Conservation (phyloP, 1,139 yeast genomes). For the Scheffersomyces insectosa region DNA sequence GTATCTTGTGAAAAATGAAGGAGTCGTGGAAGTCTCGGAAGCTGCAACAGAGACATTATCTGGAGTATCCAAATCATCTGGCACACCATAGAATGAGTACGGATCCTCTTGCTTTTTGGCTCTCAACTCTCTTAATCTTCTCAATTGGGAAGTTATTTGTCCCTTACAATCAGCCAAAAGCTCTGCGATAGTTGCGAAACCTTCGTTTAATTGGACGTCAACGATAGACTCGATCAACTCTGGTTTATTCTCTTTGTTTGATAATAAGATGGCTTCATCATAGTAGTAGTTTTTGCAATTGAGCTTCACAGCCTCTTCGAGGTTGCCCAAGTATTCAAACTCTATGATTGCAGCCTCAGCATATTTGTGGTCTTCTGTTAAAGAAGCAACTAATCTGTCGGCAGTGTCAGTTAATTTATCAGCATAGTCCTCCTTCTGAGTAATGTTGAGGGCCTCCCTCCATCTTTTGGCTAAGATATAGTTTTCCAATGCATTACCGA, state of each 20-base stretch:
- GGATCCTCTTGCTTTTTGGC: conserved; percentile 83
- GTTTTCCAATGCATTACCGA: conserved; percentile 63
- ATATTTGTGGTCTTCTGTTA: conserved; percentile 72
- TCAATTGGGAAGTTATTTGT: conserved; percentile 81
- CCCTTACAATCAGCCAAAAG: conserved; percentile 87
- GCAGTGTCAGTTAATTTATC: conserved; percentile 46
- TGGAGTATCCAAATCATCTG: conserved; percentile 72
- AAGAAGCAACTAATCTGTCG: conserved; percentile 56
- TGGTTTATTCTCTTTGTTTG: conserved; percentile 39
- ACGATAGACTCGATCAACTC: conserved; percentile 59
- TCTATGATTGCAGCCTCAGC: conserved; percentile 84
- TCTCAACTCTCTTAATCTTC: conserved; percentile 81
- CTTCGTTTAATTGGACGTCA: conserved; percentile 79
- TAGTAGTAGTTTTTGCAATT: conserved; percentile 77
- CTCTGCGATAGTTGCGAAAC: conserved; percentile 86
- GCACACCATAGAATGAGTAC: conserved; percentile 73
- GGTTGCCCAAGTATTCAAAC: conserved; percentile 57
- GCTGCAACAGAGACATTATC: conserved; percentile 96
- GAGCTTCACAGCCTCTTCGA: conserved; percentile 61
- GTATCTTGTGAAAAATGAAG: conserved; percentile 90
- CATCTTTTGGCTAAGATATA: conserved; percentile 74
- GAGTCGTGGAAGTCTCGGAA: conserved; percentile 88
- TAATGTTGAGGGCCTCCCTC: conserved; percentile 78
- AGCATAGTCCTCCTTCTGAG: conserved; percentile 39
- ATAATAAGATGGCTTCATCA: conserved; percentile 74